Evolutionary conservation across 2,329 filamentous ascomycete species (phyloP), one percentile per base, ranked within the genome.

Genomic region (Fusarium equiseti): DNA sequence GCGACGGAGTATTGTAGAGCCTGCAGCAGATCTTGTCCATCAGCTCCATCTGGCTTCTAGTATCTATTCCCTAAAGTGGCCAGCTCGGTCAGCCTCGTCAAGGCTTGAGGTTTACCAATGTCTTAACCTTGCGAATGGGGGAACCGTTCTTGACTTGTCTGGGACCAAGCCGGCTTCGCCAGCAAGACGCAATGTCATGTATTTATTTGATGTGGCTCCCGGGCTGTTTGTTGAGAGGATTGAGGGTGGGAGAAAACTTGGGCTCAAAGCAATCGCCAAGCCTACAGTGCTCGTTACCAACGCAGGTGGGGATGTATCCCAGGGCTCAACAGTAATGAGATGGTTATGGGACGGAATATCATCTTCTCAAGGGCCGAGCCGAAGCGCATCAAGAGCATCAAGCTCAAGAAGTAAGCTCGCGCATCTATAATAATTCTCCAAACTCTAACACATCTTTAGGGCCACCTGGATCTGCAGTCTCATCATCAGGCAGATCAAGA

Each of bases 51-150:
- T 80, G 8, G 77, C 80, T 7, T 66, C 76, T 20, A 79, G 73
- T 51, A 67, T 80, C 31, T 81, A 73, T 64, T 79, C 79, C 15
- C 67, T 81, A 27, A 81, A 81, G 45, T 81, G 80, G 80, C 79
- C 80, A 10, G 77, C 79, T 40, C 76, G 79, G 35, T 79, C 75
- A 27, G 79, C 80, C 3, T 72, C 77, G n/a, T 71, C 77, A 13
- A 76, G 80, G 32, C 64, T 81, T 3, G 80, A 81, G 58, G 76
- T 79, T 12, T 81, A 81, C 56, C 79, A 81, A 49, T 81, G 80
- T 55, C 66, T 78, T 50, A 78, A 81, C 53, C 72, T 81, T 31
- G 78, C 79, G 5, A 78, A 68, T 42, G 75, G 74, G 6, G 80
- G 80, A 7, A 46, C 71, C 24, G 42, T 73, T 10, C 54, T 81